Base-by-base conservation (phyloP, 371 early-diverging fungal genomes). In the Mitosporidium daphniae region DNA sequence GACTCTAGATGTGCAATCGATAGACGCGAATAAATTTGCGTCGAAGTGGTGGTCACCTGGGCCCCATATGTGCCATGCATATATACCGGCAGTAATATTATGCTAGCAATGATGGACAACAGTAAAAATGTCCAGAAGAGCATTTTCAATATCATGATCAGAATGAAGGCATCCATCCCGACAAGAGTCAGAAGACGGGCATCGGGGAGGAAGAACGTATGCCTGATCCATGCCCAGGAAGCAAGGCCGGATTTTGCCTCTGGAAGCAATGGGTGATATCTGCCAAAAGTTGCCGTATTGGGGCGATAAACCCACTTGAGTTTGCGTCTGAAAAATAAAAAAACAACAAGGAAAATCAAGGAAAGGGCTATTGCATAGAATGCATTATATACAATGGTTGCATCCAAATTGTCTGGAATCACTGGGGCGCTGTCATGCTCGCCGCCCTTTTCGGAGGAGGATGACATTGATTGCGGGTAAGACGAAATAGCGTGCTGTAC, bases 91-190 rank as follows among this genome's bases (percentile, higher is more conserved):
- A n/a, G n/a, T n/a, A 44, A 29, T 3, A 29, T 11, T 0, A 41
- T 42, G 4, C 32, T n/a, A 3, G 37, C 23, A 5, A 27, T 21
- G 13, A 44, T 9, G 1, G 32, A 31, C 4, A 44, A 28, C 14
- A 41, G 16, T 6, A 4, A 23, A 14, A 33, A 8, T 1, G 31
- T 17, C 19, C 35, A 35, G 16, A 28, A 34, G 0, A 47, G 29
- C 4, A 47, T 29, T 31, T 42, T 47, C 5, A 44, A 15, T 2
- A 41, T 44, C 22, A 41, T 38, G n/a, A 42, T 26, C 17, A 47
- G 32, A 38, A 47, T 37, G 28, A 44, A 47, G 12, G 41, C 38
- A 30, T 47, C 47, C 18, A 47, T 29, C 1, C 47, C 47, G 19
- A 42, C 27, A n/a, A 47, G 27, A 9, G 32, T 25, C 0, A 47